Base-by-base conservation (phyloP, 305 asterid species). In the Fraxinus baroniana region DNA sequence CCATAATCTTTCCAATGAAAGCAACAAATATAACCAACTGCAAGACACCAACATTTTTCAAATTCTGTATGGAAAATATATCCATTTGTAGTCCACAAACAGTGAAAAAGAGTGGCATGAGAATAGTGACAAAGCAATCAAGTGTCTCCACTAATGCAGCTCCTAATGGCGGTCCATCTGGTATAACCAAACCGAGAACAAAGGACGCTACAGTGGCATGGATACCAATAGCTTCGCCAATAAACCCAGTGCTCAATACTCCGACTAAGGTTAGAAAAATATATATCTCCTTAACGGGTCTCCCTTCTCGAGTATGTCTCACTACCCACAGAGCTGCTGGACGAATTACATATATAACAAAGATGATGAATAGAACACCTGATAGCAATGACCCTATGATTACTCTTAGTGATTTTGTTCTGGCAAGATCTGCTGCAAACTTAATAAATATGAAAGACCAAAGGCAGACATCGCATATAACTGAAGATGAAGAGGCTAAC, bases 111-210 rank as follows among this genome's bases (percentile, higher is more conserved):
- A 89, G 86, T 5, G 97, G 94, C 90, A 92, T 76, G 36, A 91
- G 88, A 81, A 89, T 66, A 2, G 92, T 87, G 72, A 91, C 91
- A 20, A 92, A 91, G 85, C 90, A 88, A 85, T 92, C 97, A 5
- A 92, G 92, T 73, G 86, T 90, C 80, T 92, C 93, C 64, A 88
- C 93, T 80, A 92, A 71, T 4, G 92, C 90, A 22, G 91, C 90
- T 30, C 93, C 93, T 5, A 92, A 70, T 5, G 94, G 94, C 7
- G 93, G 94, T 41, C 97, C 94, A 78, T 90, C 93, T 0, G 94
- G 97, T 68, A 90, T 85, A 80, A 90, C 87, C 87, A 91, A 68
- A 52, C 97, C 94, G 13, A 92, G 80, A 80, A 82, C 85, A 66
- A 92, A 79, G 18, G 91, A 88, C 0, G 91, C 93, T 10, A 87